These are phyloP conservation scores for Syncephalastrum sp. DNA, from an alignment of 371 early-diverging fungal genomes.

Conservation along the genomic window DNA sequence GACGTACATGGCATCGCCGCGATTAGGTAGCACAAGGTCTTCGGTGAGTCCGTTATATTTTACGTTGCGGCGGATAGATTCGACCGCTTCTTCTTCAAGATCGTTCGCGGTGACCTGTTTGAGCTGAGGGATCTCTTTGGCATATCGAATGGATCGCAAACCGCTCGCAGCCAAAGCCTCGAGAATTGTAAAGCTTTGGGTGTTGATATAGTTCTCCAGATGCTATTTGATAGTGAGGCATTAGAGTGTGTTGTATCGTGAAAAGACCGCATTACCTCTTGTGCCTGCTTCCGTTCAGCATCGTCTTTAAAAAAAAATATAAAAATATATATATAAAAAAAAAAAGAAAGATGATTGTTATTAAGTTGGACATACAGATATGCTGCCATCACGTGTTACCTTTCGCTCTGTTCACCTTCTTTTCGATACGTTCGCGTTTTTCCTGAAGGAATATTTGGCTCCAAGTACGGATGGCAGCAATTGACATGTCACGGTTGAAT, in stretches of 20 bases:
- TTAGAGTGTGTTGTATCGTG: background rate
- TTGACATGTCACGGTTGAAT: constrained; percentile 97
- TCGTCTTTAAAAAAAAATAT: constrained; percentile 18
- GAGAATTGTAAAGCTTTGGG: constrained; percentile 71
- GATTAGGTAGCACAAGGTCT: constrained; percentile 74
- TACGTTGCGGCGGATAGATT: constrained; percentile 89
- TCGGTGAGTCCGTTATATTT: constrained; percentile 78
- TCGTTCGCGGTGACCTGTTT: constrained; percentile 93
- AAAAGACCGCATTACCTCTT: constrained; percentile 18
- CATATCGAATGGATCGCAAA: constrained; percentile 97
- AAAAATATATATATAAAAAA: background rate
- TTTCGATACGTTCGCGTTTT: constrained; percentile 45
- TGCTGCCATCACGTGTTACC: constrained; percentile 12
- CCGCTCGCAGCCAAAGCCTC: constrained; percentile 99
- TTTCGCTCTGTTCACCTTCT: constrained; percentile 40
- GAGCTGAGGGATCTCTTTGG: constrained; percentile 91
- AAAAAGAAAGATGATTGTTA: background rate
- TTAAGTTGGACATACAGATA: background rate
- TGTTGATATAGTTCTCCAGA: constrained; percentile 25
- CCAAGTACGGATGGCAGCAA: constrained; percentile 92
- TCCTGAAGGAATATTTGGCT: constrained; percentile 68
- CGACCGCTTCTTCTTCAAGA: constrained; percentile 87
- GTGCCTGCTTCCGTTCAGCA: constrained; percentile 17
- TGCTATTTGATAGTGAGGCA: constrained; percentile 6
- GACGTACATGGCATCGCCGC: constrained; percentile 79